Conservation (phyloP, 768 basidiomycete genomes). For the Trametes cubensis region DNA sequence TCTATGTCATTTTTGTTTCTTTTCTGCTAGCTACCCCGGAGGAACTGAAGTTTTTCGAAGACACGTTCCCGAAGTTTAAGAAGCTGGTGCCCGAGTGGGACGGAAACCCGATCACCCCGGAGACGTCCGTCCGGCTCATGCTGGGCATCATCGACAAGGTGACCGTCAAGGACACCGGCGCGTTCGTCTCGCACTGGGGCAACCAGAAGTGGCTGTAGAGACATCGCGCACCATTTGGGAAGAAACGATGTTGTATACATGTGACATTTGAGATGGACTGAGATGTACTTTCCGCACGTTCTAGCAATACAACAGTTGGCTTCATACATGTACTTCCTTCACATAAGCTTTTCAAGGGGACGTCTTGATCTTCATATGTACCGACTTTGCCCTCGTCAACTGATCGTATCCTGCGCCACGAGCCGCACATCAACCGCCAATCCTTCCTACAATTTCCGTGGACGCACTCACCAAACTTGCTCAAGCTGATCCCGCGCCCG, state of each 20-base stretch:
- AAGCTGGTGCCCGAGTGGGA: conserved; percentile 11
- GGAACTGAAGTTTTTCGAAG: conserved; percentile 29
- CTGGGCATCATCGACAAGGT: conserved; percentile 12
- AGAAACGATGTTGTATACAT: too few species aligned
- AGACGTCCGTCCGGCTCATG: conserved; percentile 20
- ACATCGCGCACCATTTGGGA: too few species aligned
- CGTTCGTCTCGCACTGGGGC: conserved; percentile 32
- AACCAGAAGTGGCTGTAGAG: conserved; percentile 30
- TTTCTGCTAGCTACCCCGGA: conserved; percentile 19
- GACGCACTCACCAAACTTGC: conserved; percentile 72
- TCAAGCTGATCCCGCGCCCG: conserved; percentile 88
- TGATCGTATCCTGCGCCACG: conserved; percentile 75
- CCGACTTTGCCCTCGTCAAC: conserved; percentile 76
- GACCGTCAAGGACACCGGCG: conserved; percentile 24
- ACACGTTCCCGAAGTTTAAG: conserved; percentile 32
- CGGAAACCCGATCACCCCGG: conserved; percentile 10
- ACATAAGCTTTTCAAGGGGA: not conserved
- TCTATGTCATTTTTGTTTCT: too few species aligned
- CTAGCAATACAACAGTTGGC: not conserved
- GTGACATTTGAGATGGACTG: too few species aligned
- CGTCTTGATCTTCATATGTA: conserved; percentile 82
- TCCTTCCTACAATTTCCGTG: not conserved
- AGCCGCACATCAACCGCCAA: not conserved
- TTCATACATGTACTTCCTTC: not conserved
- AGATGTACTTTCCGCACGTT: not conserved